These are phyloP conservation scores for Cyanodermella asteris DNA, from an alignment of 2,329 filamentous ascomycete genomes.

Conservation along the genomic window DNA sequence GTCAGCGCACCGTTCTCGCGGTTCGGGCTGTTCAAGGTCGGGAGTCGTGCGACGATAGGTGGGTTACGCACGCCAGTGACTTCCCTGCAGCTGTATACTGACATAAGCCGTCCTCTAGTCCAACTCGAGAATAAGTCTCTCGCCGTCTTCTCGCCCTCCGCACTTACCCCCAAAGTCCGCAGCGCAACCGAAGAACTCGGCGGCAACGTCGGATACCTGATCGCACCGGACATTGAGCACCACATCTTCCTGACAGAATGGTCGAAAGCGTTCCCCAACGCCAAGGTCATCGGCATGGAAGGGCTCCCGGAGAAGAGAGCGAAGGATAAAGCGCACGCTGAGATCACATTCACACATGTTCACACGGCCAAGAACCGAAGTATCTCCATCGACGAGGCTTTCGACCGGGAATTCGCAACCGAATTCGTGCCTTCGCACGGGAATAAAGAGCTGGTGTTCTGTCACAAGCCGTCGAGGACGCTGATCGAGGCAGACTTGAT, in stretches of 20 bases:
- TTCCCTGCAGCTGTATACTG: not conserved
- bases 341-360: constrained; percentile 43
- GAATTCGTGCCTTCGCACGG: constrained; percentile 63
- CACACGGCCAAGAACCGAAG: constrained; percentile 36
- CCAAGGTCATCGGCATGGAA: constrained; percentile 62
- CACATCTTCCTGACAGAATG: constrained; percentile 83
- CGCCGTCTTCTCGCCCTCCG: constrained; percentile 80
- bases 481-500: constrained; percentile 77
- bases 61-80: constrained; percentile 6
- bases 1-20: constrained; percentile 69
- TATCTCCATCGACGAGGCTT: constrained; percentile 45
- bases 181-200: constrained; percentile 39
- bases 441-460: constrained; percentile 76
- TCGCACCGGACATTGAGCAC: constrained; percentile 78
- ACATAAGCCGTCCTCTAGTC: constrained; percentile 28
- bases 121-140: constrained; percentile 56
- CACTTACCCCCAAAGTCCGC: constrained; percentile 53
- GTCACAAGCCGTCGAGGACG: constrained; percentile 55
- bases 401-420: constrained; percentile 66
- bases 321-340: constrained; percentile 31
- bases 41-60: constrained; percentile 73
- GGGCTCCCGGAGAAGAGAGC: constrained; percentile 66
- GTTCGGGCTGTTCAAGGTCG: constrained; percentile 58
- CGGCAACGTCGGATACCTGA: constrained; percentile 57
- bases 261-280: constrained; percentile 55